Conservation (phyloP, 2,329 filamentous ascomycete genomes). For the Cadophora luteo-olivacea region DNA sequence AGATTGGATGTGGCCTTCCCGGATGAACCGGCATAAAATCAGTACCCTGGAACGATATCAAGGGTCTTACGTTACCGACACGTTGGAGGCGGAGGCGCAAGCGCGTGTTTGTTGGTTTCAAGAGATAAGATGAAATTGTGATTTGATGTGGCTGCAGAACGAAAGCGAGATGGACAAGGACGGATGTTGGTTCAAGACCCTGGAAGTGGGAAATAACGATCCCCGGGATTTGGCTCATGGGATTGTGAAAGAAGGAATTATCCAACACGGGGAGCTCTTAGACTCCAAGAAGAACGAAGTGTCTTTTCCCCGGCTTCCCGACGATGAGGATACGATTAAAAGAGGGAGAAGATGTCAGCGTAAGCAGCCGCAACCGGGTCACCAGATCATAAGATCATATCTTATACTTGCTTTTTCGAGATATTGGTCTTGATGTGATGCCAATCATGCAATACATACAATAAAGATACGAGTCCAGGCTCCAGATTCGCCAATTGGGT, state of each 20-base stretch:
- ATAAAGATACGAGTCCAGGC: not conserved
- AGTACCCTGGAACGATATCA: not conserved
- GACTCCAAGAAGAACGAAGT: not conserved
- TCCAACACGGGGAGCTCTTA: not conserved
- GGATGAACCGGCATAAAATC: conserved; percentile 5
- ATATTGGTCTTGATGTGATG: not conserved
- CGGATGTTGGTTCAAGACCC: not conserved
- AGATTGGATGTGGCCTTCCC: not conserved
- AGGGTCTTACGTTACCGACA: not conserved
- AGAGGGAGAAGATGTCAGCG: not conserved
- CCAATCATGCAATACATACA: not conserved
- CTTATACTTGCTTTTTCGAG: not conserved
- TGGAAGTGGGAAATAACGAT: not conserved
- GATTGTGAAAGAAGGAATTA: not conserved
- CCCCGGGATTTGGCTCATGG: too few species aligned
- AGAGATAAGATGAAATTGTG: not conserved
- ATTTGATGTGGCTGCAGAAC: not conserved
- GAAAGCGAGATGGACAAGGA: not conserved
- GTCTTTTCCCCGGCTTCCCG: not conserved
- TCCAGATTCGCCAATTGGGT: not conserved
- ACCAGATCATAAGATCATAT: not conserved
- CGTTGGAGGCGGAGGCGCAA: conserved; percentile 10
- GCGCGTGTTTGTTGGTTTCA: conserved; percentile 2
- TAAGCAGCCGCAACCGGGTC: not conserved
- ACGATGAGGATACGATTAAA: not conserved